Conservation (phyloP, 441 rosid species). For the Gossypium gossypioides region DNA sequence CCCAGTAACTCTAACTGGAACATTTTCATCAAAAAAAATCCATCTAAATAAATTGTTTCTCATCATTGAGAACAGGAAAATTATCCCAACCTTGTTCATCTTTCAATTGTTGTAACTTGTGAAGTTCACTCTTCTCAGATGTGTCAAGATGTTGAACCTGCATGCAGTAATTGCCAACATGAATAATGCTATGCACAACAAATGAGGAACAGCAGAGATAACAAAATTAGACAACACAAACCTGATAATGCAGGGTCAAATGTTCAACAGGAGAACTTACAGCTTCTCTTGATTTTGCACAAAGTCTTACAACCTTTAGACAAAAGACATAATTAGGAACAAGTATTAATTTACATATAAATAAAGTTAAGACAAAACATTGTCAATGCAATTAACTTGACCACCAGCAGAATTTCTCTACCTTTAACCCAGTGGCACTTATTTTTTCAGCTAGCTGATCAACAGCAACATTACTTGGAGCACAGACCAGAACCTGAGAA, state of each 20-base stretch:
- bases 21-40: neutral
- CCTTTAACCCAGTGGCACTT: constrained; percentile 98
- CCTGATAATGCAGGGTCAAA: constrained; percentile 99
- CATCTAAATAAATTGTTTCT: neutral
- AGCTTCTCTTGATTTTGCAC: constrained; percentile 99
- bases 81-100: constrained; percentile 86
- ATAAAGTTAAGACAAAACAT: neutral
- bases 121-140: constrained; percentile 96
- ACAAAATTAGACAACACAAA: constrained; percentile 21
- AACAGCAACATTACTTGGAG: constrained; percentile 98
- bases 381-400: neutral
- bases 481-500: constrained; percentile 89
- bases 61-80: neutral
- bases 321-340: constrained; percentile 5
- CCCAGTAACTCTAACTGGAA: neutral
- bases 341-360: neutral
- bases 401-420: constrained; percentile 18
- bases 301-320: constrained; percentile 82
- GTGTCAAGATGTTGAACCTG: constrained; percentile 99
- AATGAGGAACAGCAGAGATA: neutral
- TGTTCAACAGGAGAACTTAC: constrained; percentile 99
- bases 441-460: constrained; percentile 98
- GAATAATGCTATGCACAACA: constrained; percentile 13
- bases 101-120: constrained; percentile 91
- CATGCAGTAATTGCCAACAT: constrained; percentile 18